Conservation (phyloP, 163 green algal genomes). For the Coccomyxa subellipsoidea region DNA sequence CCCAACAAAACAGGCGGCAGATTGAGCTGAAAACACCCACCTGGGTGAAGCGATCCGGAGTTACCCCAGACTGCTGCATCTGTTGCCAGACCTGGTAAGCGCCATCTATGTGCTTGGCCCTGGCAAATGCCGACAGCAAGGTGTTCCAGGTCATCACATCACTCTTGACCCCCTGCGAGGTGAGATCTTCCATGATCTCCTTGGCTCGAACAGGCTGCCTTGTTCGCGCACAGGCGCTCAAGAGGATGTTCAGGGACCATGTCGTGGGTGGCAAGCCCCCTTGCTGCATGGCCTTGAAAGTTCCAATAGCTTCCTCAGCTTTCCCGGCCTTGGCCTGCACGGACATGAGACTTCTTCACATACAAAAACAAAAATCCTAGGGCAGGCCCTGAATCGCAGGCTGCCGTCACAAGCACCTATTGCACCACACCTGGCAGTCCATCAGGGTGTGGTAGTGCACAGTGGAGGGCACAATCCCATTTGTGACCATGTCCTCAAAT, state of each 20-base stretch:
- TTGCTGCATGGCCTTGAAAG: constrained; percentile 6
- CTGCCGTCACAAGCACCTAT: too few species aligned
- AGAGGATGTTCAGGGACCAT: not conserved
- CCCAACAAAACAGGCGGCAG: too few species aligned
- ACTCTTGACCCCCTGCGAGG: not conserved
- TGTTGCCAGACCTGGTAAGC: not conserved
- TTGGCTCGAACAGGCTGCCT: not conserved
- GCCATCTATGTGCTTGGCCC: not conserved
- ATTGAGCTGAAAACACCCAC: too few species aligned
- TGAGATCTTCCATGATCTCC: not conserved
- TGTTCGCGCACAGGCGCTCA: not conserved
- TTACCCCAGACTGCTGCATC: not conserved
- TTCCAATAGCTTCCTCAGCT: not conserved
- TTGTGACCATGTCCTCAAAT: not conserved
- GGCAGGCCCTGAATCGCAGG: too few species aligned
- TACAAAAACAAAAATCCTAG: too few species aligned
- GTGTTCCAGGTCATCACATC: not conserved
- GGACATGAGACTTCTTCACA: not conserved
- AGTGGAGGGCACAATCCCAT: not conserved
- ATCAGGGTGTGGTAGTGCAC: not conserved
- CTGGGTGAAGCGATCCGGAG: not conserved
- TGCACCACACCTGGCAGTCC: not conserved
- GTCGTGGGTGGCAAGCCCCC: not conserved
- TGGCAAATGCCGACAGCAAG: not conserved
- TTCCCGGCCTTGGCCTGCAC: not conserved